Base-by-base conservation (phyloP, 169 alveolate genomes). In the Plasmodium adleri region DNA sequence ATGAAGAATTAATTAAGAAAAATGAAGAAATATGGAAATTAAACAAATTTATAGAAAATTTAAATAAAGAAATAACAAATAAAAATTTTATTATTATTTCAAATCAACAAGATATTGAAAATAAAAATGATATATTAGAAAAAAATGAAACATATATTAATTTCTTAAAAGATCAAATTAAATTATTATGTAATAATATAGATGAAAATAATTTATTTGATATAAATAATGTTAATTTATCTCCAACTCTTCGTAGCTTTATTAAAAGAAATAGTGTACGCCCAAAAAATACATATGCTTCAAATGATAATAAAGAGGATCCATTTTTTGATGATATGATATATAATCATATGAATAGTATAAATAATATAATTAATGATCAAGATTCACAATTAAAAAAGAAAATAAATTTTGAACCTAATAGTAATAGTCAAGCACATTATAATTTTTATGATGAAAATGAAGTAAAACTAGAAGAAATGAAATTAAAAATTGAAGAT, bases 21-120 rank as follows among this genome's bases (percentile, higher is more conserved):
- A 80, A 80, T 80, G 90, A 80, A 56, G 85, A 80, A 68, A 80
- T 80, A 54, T 80, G 90, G 90, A 80, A 80, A 39, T 39, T 80
- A 49, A 80, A 80, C 50, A 80, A 80, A 80, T 80, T 54, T 43
- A 80, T 80, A 17, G 90, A 80, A 80, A 72, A 80, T 1, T 58
- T 80, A 58, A 80, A 80, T 43, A 80, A 68, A 58, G 90, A 80
- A 67, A 80, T 80, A 28, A 80, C 90, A 17, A 67, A 80, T 72
- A 80, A 80, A 24, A 22, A 80, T 68, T 80, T 68, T 49, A 56
- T 80, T 22, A 66, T 80, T 45, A 80, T 80, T 17, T 52, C 68
- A 72, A 58, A 70, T 49, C 85, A 80, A 45, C 90, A 80, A 80
- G 64, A 80, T 68, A 28, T 70, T 17, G 90, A 68, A 72, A 75